A percentile compares a stretch with the other conserved stretches of the same genome.
phyloP scores from a whole-genome alignment of 2,329 filamentous ascomycete genomes.

The Gnomoniopsis smithogilvyi region DNA sequence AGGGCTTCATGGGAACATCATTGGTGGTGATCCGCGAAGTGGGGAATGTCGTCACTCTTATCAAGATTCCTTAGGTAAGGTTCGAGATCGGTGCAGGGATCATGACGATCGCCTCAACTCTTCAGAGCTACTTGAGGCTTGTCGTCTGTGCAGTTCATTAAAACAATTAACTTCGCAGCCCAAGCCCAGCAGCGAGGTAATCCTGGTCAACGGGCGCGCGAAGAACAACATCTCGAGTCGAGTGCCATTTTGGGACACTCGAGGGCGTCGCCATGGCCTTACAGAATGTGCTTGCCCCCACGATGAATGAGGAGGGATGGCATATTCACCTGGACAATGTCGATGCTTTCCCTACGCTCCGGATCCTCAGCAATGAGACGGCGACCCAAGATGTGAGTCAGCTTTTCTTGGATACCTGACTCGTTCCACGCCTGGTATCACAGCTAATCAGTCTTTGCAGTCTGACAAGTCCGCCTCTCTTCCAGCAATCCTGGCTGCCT shows the following conservation, averaged over 20 bases:
- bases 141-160: not conserved
- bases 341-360: not conserved
- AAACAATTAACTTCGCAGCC: not conserved
- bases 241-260: not conserved
- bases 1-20: not conserved
- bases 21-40: not conserved
- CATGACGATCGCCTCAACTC: not conserved
- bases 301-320: not conserved
- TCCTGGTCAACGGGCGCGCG: not conserved
- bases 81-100: not conserved
- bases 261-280: not conserved
- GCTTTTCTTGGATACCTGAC: no score
- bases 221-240: not conserved
- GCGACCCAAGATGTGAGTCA: conserved; percentile 9
- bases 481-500: conserved; percentile 16
- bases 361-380: conserved; percentile 2
- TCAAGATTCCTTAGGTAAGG: no score
- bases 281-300: not conserved
- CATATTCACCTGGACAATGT: not conserved
- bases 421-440: not conserved
- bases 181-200: not conserved
- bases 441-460: not conserved
- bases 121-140: not conserved
- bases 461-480: conserved; percentile 15
- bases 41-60: no score